These are phyloP conservation scores for Pinus albicaulis DNA, from an alignment of 75 land plant genomes.

Conservation along the genomic window DNA sequence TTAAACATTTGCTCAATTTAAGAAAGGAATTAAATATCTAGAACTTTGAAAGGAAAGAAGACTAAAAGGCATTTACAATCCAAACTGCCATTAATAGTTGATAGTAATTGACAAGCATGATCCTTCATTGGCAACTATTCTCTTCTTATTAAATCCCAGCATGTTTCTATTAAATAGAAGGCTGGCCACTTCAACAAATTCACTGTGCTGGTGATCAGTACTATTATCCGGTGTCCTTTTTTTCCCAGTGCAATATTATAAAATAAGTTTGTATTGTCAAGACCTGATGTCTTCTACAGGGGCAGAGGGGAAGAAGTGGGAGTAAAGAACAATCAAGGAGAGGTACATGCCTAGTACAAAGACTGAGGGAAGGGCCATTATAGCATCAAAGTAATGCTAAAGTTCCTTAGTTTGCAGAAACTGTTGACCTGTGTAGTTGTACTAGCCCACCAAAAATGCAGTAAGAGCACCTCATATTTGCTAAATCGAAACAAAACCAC, in stretches of 20 bases:
- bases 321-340: background rate
- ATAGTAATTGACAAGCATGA: background rate
- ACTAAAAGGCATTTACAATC: background rate
- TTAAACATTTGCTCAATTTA: background rate
- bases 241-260: background rate
- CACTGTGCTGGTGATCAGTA: background rate
- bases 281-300: background rate
- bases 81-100: background rate
- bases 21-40: background rate
- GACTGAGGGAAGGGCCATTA: background rate
- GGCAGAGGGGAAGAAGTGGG: background rate
- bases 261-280: background rate
- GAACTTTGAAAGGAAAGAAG: background rate
- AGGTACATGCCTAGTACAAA: background rate
- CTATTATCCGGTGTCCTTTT: background rate
- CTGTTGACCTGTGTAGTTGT: background rate
- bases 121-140: background rate
- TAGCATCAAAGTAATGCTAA: background rate
- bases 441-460: background rate
- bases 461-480: background rate
- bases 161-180: background rate
- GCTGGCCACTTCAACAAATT: background rate
- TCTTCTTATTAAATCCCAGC: no score
- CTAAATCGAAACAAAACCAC: background rate
- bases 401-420: background rate